Conservation (phyloP, 1,139 yeast species). For the Diutina siamensis region DNA sequence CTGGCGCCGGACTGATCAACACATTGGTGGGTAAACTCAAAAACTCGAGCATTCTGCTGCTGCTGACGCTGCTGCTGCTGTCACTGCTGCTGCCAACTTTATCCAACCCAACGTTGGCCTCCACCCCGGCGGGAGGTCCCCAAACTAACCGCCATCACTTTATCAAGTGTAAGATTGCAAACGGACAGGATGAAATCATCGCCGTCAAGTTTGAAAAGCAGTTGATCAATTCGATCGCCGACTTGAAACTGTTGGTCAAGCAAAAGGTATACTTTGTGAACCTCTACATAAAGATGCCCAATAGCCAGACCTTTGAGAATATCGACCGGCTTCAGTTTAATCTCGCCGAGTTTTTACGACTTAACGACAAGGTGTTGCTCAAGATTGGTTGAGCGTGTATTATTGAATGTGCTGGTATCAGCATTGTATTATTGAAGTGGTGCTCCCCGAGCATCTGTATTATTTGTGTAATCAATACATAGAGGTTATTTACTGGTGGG, state of each 20-base stretch:
- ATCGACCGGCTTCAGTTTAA: constrained; percentile 14
- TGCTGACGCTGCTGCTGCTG: constrained; percentile 3
- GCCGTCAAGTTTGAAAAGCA: constrained; percentile 19
- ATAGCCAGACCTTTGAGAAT: constrained; percentile 10
- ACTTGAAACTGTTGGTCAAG: constrained; percentile 19
- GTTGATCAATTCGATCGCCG: constrained; percentile 16
- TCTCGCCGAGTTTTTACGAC: constrained; percentile 15
- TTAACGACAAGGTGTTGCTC: constrained; percentile 15
- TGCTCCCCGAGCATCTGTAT: too few relatives aligned
- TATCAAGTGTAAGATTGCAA: constrained; percentile 19
- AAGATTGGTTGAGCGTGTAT: constrained; percentile 12
- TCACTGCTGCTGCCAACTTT: constrained; percentile 4
- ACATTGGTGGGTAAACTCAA: not conserved
- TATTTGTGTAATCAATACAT: not conserved
- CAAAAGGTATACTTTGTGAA: constrained; percentile 19
- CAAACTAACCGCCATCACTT: not conserved
- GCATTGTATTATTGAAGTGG: too few relatives aligned
- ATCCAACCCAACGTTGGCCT: not conserved
- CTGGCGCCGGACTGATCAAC: not conserved
- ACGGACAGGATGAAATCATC: constrained; percentile 18
- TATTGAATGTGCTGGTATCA: not conserved
- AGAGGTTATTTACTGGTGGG: not conserved
- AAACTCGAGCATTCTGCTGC: not conserved
- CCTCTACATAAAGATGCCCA: constrained; percentile 20
- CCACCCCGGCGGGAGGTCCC: not conserved